A percentile compares a stretch with the other conserved stretches of the same genome.
Evolutionary conservation across 1,284 basidiomycete genomes (phyloP).

Genomic region (Pyrrhoderma noxium): DNA sequence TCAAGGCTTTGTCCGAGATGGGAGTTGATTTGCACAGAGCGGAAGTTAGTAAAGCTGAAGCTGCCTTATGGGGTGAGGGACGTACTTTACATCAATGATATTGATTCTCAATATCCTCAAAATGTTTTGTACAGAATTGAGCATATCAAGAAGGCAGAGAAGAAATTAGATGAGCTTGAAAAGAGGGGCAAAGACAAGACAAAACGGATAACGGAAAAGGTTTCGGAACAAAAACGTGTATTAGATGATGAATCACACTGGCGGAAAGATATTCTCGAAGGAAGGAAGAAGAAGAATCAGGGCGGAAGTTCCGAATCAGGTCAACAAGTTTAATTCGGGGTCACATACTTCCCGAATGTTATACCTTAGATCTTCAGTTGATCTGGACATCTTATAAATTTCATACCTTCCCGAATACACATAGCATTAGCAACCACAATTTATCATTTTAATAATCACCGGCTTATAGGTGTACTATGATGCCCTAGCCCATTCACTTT

Average conservation of each 20-base stretch:
- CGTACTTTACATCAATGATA: constrained; percentile 30
- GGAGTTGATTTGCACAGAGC: constrained; percentile 60
- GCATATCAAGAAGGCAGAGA: constrained; percentile 39
- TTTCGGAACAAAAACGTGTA: background rate
- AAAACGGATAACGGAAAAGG: background rate
- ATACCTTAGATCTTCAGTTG: background rate
- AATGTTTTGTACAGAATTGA: constrained; percentile 33
- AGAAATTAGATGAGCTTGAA: constrained; percentile 28
- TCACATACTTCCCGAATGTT: too few species aligned
- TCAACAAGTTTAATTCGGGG: too few species aligned
- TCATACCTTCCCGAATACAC: too few species aligned
- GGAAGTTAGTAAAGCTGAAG: constrained; percentile 52
- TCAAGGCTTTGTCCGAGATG: constrained; percentile 45
- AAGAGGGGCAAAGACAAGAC: constrained; percentile 26
- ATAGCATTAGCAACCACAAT: background rate
- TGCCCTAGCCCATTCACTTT: constrained; percentile 60
- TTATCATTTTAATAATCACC: too few species aligned
- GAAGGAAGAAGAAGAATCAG: constrained; percentile 19
- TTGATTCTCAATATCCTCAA: background rate
- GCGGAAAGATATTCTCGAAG: constrained; percentile 22
- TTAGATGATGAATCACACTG: constrained; percentile 3
- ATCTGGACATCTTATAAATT: background rate
- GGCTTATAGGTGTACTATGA: constrained; percentile 21
- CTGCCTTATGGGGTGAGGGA: constrained; percentile 50
- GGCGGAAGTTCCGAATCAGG: too few species aligned